These are phyloP conservation scores for Dinochytrium kinnereticum DNA, from an alignment of 371 early-diverging fungal genomes.

Conservation along the genomic window DNA sequence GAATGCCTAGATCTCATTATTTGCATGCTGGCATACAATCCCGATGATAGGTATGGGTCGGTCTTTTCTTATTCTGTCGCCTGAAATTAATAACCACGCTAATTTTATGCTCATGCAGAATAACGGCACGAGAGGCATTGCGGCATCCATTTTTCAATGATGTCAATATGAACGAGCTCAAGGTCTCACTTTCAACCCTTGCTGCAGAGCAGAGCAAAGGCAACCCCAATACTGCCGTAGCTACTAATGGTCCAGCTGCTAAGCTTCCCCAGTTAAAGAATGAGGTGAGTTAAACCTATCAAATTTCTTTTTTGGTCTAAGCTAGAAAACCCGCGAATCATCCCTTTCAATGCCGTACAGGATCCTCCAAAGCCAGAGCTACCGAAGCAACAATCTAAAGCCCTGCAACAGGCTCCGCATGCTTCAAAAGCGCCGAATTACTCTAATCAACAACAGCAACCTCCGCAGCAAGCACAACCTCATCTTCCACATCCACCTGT, in stretches of 20 bases:
- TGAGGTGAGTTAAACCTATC: slow-evolving; percentile 2
- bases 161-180: slow-evolving; percentile 32
- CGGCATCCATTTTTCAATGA: slow-evolving; percentile 85
- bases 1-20: slow-evolving; percentile 54
- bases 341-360: too few species aligned
- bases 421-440: neutral
- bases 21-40: slow-evolving; percentile 52
- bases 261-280: neutral
- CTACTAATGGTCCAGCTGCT: neutral
- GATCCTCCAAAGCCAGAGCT: neutral
- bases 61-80: too few species aligned
- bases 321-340: too few species aligned
- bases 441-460: slow-evolving; percentile 5
- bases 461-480: slow-evolving; percentile 12
- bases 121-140: slow-evolving; percentile 81
- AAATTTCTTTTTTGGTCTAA: neutral
- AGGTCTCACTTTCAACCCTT: neutral
- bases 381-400: too few species aligned
- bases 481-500: slow-evolving; percentile 15
- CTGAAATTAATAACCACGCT: neutral
- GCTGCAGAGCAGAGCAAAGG: slow-evolving; percentile 7
- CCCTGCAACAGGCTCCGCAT: neutral
- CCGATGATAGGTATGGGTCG: slow-evolving; percentile 49
- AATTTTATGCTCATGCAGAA: slow-evolving; percentile 54
- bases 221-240: slow-evolving; percentile 10